These are phyloP conservation scores for Metschnikowia proteae DNA, from an alignment of 805 yeast species.

Conservation along the genomic window DNA sequence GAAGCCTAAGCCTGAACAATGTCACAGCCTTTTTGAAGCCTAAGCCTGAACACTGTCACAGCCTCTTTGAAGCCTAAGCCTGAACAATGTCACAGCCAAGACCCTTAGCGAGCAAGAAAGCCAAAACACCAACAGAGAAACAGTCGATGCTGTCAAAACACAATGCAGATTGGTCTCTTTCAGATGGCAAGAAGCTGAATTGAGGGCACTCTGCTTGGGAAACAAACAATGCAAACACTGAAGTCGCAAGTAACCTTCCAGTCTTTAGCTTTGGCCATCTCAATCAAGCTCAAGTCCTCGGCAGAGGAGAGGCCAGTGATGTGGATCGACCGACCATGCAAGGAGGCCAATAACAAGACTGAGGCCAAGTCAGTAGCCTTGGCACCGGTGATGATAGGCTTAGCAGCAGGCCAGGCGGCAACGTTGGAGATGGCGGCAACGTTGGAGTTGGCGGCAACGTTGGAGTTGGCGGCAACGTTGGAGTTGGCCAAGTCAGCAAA, in stretches of 20 bases:
- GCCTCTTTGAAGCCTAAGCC: conserved; percentile 81
- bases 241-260: conserved; percentile 81
- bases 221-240: conserved; percentile 73
- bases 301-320: conserved; percentile 79
- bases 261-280: conserved; percentile 79
- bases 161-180: conserved; percentile 73
- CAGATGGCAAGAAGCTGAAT: conserved; percentile 71
- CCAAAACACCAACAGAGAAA: conserved; percentile 79
- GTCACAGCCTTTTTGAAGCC: too few species aligned
- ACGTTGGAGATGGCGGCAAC: conserved; percentile 78
- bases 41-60: too few species aligned
- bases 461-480: too few species aligned
- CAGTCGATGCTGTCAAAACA: conserved; percentile 74
- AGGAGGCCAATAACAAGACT: conserved; percentile 79
- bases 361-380: conserved; percentile 91
- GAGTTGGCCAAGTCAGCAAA: conserved; percentile 67
- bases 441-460: too few species aligned
- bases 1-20: too few species aligned
- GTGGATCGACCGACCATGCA: conserved; percentile 81
- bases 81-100: conserved; percentile 55
- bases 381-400: conserved; percentile 90
- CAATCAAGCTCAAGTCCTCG: conserved; percentile 79
- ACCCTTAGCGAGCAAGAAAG: conserved; percentile 66
- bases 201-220: conserved; percentile 69
- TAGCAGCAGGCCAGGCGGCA: conserved; percentile 75